A percentile compares a stretch with the other conserved stretches of the same genome.
These are phyloP conservation scores for Stropharia rugosoannulata DNA, from an alignment of 768 basidiomycete species.

Conservation along the genomic window DNA sequence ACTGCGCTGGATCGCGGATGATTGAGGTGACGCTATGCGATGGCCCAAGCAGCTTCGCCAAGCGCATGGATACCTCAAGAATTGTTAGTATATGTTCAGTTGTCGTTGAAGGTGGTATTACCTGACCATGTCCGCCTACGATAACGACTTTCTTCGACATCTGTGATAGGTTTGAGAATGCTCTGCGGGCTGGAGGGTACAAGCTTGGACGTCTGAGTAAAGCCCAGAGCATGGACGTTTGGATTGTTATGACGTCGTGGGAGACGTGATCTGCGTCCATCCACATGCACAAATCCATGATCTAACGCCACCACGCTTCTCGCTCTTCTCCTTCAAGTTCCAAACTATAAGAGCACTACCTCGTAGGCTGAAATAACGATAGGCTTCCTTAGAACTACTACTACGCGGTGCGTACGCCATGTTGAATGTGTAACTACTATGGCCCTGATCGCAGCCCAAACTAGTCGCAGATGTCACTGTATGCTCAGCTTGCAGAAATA, in stretches of 20 bases:
- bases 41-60: conserved; percentile 47
- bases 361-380: too few species aligned
- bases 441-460: neutral
- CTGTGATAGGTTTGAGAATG: neutral
- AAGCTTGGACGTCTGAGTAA: neutral
- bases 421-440: neutral
- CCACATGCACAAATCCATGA: too few species aligned
- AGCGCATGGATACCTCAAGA: conserved; percentile 42
- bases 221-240: neutral
- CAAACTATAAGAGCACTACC: too few species aligned
- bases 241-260: too few species aligned
- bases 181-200: neutral
- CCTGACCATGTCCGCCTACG: conserved; percentile 55
- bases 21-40: conserved; percentile 51
- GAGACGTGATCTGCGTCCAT: too few species aligned
- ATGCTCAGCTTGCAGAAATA: conserved; percentile 28
- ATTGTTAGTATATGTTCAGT: neutral
- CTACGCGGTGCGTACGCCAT: neutral
- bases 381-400: neutral
- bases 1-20: conserved; percentile 48
- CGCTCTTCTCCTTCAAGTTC: too few species aligned
- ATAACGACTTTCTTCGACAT: conserved; percentile 44
- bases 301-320: too few species aligned
- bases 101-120: conserved; percentile 17
- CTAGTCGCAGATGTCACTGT: conserved; percentile 11